Base-by-base conservation (phyloP, 495 filamentous ascomycete species). In the Hyaloscypha hepaticicola region DNA sequence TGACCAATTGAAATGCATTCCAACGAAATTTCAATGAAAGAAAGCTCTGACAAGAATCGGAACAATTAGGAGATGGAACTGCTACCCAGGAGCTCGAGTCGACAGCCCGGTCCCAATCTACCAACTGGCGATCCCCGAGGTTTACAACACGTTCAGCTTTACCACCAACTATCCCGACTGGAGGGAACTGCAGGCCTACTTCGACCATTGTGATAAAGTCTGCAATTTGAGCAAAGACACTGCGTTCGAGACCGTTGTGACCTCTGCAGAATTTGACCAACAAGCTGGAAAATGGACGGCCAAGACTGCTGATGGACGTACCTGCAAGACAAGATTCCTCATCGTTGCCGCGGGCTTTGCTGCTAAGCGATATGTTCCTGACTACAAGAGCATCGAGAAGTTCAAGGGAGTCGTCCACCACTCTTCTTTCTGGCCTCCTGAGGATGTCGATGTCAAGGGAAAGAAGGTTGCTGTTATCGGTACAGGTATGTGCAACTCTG, bases 401-500 rank as follows among this genome's bases (percentile, higher is more conserved):
- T 89, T 83, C 77, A 73, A 78, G 25, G 85, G 87, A 3, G 49
- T 69, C 5, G 73, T 86, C 5, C 74, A 84, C 63, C 86, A 89
- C 63, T 79, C 85, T 0, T 81, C 83, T 2, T 79, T 81, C 72
- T 89, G 87, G 87, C 86, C 85, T 0, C 74, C 81, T 16, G 71
- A 79, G 3, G 70, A 72, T 12, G 72, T 84, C 38, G 73, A 83
- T 63, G 69, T 85, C 6, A 70, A 69, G n/a, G 75, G 75, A 45
- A 87, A 87, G 69, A 73, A 76, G 5, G 72, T 76, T 28, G 83
- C 81, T 9, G 73, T 88, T 50, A 80, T 89, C 22, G 87, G 87
- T 9, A 88, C 87, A 0, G 87, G 38, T 45, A 45, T 3, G 38
- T 45, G 38, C 9, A 45, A 9, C 16, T 16, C 16, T 45, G 7